Evolutionary conservation across 2,329 filamentous ascomycete genomes (phyloP).

Genomic region (Fusarium buxicola): DNA sequence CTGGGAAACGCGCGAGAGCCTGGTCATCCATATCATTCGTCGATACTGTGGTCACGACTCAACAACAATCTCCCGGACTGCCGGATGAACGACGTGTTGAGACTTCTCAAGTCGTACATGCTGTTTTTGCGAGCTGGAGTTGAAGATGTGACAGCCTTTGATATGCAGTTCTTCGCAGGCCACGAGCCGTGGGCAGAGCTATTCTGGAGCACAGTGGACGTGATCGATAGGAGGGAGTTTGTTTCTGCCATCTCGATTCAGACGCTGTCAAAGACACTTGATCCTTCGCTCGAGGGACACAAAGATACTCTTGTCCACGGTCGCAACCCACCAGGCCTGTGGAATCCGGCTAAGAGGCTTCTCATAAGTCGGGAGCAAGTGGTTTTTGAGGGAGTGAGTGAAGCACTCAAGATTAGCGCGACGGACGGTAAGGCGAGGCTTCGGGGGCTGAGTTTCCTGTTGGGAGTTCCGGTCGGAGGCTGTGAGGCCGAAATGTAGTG

Average conservation of each 20-base stretch:
- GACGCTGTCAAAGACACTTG: slow-evolving; percentile 3
- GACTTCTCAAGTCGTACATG: slow-evolving; percentile 48
- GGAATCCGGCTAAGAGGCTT: slow-evolving; percentile 18
- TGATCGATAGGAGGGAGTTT: slow-evolving; percentile 4
- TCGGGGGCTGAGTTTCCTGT: slow-evolving; percentile 39
- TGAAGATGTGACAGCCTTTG: slow-evolving; percentile 38
- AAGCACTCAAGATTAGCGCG: slow-evolving; percentile 38
- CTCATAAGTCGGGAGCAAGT: slow-evolving; percentile 22
- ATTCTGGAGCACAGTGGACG: slow-evolving; percentile 43
- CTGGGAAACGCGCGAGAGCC: slow-evolving; percentile 49
- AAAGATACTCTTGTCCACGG: not conserved
- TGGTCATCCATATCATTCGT: slow-evolving; percentile 47
- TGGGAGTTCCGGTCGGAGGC: slow-evolving; percentile 38
- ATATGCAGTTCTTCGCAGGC: slow-evolving; percentile 42
- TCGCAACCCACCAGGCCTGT: not conserved
- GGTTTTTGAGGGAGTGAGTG: slow-evolving; percentile 18
- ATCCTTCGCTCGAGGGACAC: not conserved
- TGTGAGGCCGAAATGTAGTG: slow-evolving; percentile 1
- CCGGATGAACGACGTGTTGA: slow-evolving; percentile 48
- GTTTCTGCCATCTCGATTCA: slow-evolving; percentile 9
- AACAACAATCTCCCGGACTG: slow-evolving; percentile 48
- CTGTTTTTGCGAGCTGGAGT: slow-evolving; percentile 44
- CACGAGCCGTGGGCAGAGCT: slow-evolving; percentile 41
- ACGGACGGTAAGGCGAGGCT: slow-evolving; percentile 40
- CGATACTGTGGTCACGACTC: slow-evolving; percentile 46